Percentiles rank a stretch among this genome's conserved stretches.
Evolutionary conservation across 2,329 filamentous ascomycete genomes (phyloP).

Genomic region (Hyphodiscus sp.): DNA sequence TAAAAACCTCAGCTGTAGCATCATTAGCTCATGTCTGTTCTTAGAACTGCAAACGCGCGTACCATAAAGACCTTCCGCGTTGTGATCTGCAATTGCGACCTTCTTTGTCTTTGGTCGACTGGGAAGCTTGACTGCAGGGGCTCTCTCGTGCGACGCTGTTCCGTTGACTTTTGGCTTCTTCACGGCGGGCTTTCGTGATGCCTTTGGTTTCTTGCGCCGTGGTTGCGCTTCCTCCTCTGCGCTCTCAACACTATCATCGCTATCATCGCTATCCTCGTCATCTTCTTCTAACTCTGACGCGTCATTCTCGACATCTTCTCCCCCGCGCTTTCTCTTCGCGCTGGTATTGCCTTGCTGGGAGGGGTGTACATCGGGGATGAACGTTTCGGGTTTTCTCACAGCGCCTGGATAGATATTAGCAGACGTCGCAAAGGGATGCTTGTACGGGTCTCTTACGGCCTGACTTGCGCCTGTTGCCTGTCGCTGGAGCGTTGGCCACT

Average conservation of each 20-base stretch:
- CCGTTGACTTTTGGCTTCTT: conserved; percentile 63
- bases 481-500: conserved; percentile 45
- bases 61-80: conserved; percentile 26
- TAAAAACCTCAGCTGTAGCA: conserved; percentile 54
- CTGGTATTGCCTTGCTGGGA: conserved; percentile 34
- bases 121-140: conserved; percentile 39
- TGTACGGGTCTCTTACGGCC: conserved; percentile 36
- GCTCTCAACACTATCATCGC: conserved; percentile 36
- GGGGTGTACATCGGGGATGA: conserved; percentile 41
- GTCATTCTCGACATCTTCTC: conserved; percentile 40
- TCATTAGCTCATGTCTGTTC: conserved; percentile 19
- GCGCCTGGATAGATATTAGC: conserved; percentile 36
- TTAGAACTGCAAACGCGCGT: conserved; percentile 8
- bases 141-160: conserved; percentile 46
- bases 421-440: no score
- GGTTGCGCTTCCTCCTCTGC: conserved; percentile 38
- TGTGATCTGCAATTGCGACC: conserved; percentile 38
- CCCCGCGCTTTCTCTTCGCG: conserved; percentile 50
- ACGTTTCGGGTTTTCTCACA: conserved; percentile 53
- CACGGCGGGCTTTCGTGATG: conserved; percentile 47
- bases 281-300: conserved; percentile 43
- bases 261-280: conserved; percentile 34
- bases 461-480: conserved; percentile 53
- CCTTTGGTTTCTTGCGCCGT: conserved; percentile 31
- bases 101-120: conserved; percentile 31